phyloP scores from a whole-genome alignment of 1,139 yeast species.

The Sugiyamaella neomexicana region DNA sequence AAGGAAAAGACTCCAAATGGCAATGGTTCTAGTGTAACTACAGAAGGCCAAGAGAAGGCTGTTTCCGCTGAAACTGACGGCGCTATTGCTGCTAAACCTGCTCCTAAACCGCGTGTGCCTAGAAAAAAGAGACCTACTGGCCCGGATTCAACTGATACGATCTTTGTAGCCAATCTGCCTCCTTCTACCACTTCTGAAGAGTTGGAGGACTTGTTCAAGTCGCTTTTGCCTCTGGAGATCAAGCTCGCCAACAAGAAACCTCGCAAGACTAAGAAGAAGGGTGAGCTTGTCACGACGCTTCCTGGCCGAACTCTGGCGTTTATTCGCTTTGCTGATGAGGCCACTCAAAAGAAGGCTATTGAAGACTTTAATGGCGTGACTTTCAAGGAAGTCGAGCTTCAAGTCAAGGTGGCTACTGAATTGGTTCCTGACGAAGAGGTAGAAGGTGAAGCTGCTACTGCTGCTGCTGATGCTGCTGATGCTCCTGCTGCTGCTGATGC shows the following conservation, averaged over 20 bases:
- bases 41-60: background rate
- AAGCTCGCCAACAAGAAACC: slow-evolving; percentile 24
- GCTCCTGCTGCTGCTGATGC: background rate
- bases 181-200: slow-evolving; percentile 38
- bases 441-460: slow-evolving; percentile 20
- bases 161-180: slow-evolving; percentile 53
- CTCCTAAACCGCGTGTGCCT: slow-evolving; percentile 23
- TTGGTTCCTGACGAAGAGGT: slow-evolving; percentile 25
- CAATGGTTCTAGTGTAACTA: slow-evolving; percentile 7
- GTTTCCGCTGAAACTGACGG: background rate
- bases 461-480: background rate
- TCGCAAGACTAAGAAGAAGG: slow-evolving; percentile 24
- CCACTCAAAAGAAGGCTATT: slow-evolving; percentile 48
- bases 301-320: slow-evolving; percentile 51
- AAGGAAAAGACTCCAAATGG: slow-evolving; percentile 8
- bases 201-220: slow-evolving; percentile 33
- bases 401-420: slow-evolving; percentile 32
- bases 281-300: slow-evolving; percentile 21
- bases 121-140: slow-evolving; percentile 28
- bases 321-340: slow-evolving; percentile 51
- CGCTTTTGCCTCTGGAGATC: slow-evolving; percentile 29
- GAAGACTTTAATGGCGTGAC: slow-evolving; percentile 44
- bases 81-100: slow-evolving; percentile 12
- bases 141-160: slow-evolving; percentile 47
- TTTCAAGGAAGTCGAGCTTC: slow-evolving; percentile 43